phyloP scores from a whole-genome alignment of 2,329 filamentous ascomycete species.

The Byssochlamys sp. region DNA sequence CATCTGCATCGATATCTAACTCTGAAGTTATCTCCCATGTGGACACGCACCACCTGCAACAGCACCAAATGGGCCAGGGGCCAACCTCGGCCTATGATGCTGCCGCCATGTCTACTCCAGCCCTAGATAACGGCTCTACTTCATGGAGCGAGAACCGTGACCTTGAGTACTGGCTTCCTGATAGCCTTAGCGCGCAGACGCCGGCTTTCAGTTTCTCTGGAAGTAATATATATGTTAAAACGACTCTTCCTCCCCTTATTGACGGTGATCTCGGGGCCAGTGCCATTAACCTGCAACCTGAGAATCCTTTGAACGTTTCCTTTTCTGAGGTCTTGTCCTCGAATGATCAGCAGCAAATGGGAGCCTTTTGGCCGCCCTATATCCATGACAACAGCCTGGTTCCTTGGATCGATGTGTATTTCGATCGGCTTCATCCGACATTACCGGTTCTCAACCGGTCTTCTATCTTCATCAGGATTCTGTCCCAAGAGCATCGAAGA shows the following conservation, averaged over 20 bases:
- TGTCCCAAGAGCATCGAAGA: constrained; percentile 33
- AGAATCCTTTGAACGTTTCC: constrained; percentile 11
- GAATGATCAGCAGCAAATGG: constrained; percentile 12
- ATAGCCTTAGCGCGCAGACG: constrained; percentile 24
- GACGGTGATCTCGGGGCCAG: constrained; percentile 14
- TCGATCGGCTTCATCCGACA: constrained; percentile 36
- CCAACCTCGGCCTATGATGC: neutral
- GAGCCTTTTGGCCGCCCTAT: constrained; percentile 28
- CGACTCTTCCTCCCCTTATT: constrained; percentile 25
- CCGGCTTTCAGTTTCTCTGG: constrained; percentile 24
- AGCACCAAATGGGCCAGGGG: neutral
- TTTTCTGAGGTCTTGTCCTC: constrained; percentile 12
- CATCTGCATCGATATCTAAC: neutral
- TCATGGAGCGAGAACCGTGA: constrained; percentile 21
- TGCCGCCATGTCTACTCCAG: constrained; percentile 1
- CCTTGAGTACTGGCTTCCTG: constrained; percentile 26
- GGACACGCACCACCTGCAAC: neutral
- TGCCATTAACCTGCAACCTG: constrained; percentile 11
- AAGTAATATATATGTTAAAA: constrained; percentile 27
- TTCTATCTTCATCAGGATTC: constrained; percentile 33
- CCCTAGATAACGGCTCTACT: constrained; percentile 10
- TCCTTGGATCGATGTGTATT: constrained; percentile 36
- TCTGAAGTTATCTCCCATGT: neutral
- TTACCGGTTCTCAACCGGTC: constrained; percentile 34
- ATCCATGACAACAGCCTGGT: constrained; percentile 35